A percentile compares a stretch with the other conserved stretches of the same genome.
These are phyloP conservation scores for Endothia cerciana DNA, from an alignment of 2,329 filamentous ascomycete genomes.

Conservation along the genomic window DNA sequence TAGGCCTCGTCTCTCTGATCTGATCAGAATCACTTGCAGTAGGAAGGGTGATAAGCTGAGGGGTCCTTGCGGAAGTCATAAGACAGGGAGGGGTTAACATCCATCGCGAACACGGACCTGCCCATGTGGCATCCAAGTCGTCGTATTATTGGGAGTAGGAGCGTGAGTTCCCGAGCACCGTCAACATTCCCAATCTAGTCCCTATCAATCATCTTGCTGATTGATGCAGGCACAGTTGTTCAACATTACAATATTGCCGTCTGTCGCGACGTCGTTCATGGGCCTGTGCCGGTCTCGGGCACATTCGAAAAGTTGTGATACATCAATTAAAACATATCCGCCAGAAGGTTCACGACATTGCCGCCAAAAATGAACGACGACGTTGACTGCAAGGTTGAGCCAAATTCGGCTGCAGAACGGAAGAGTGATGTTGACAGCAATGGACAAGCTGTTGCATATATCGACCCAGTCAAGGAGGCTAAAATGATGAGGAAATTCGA, in stretches of 20 bases:
- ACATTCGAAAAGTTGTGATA: background rate
- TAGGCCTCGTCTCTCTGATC: background rate
- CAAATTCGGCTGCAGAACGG: background rate
- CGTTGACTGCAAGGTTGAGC: background rate
- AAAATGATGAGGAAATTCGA: constrained; percentile 27
- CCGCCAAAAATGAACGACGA: background rate
- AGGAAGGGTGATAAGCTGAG: background rate
- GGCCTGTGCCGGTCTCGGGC: background rate
- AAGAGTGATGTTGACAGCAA: background rate
- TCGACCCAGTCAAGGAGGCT: constrained; percentile 25
- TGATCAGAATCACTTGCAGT: background rate
- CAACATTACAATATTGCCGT: background rate
- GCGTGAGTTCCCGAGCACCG: background rate
- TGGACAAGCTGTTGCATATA: constrained; percentile 2
- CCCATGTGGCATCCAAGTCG: background rate
- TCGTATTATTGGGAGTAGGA: background rate
- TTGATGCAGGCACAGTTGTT: background rate
- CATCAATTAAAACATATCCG: background rate
- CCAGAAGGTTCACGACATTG: background rate
- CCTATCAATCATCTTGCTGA: background rate
- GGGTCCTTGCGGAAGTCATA: background rate
- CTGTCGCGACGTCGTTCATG: background rate
- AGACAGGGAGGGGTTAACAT: background rate
- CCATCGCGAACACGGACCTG: background rate
- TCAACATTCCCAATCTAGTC: background rate